Base-by-base conservation (phyloP, 2,329 filamentous ascomycete genomes). In the Pseudogymnoascus sp. region DNA sequence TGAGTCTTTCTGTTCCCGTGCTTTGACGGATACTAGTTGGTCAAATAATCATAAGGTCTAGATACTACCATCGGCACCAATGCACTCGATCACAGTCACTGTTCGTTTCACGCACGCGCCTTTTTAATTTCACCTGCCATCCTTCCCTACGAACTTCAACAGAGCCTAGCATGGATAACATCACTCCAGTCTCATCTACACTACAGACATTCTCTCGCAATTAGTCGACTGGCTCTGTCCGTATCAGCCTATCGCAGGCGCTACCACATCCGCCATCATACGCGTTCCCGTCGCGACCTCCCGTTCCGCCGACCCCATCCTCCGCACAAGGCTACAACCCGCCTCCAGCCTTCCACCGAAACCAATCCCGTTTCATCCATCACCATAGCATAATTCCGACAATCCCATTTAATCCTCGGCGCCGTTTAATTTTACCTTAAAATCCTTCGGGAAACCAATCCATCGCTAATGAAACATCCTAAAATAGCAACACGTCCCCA, bases 181-280 rank as follows among this genome's bases (percentile, higher is more conserved):
- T 67, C 12, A 74, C 66, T 59, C 72, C 69, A 16, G 72, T 75
- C 68, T 74, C 68, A 62, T 75, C 71, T 64, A 75, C 73, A 62
- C 74, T 74, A 64, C 75, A 75, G 5, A 6, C 39, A 43, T 12
- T 43, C 11, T 43, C 39, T 8, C 37, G 16, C 10, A 11, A 21
- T 4, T 43, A 43, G 3, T 39, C n/a, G 7, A 16, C 37, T 1
- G 14, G 2, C n/a, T 10, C 38, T 8, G 2, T 39, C n/a, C n/a
- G 16, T 39, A 19, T 16, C 8, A 39, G 11, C 41, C 43, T 16
- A 49, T 16, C 43, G 7, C 43, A 29, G 7, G 23, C 7, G 12
- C 41, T 12, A 49, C 26, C 43, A 29, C 4, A 49, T n/a, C 43
- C 43, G 19, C 3, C 12, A 5, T 4, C 12, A n/a, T 21, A 8